A percentile compares a stretch with the other conserved stretches of the same genome.
phyloP scores from a whole-genome alignment of 2,329 filamentous ascomycete species.

The Talaromyces amestolkiae region DNA sequence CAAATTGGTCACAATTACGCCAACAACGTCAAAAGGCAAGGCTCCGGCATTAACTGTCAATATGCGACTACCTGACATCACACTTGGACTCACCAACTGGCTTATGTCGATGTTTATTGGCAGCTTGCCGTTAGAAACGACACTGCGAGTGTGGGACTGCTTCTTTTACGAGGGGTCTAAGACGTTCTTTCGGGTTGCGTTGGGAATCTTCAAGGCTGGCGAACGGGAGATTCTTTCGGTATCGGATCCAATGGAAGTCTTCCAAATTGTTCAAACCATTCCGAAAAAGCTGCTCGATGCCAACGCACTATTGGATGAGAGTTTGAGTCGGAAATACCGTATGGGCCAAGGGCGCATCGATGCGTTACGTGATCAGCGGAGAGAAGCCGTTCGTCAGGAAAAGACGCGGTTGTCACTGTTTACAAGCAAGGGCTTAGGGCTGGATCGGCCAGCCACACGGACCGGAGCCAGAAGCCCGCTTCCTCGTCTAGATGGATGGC shows the following conservation, averaged over 20 bases:
- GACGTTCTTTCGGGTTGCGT: slow-evolving; percentile 85
- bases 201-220: slow-evolving; percentile 86
- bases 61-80: slow-evolving; percentile 76
- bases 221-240: slow-evolving; percentile 77
- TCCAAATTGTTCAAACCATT: slow-evolving; percentile 86
- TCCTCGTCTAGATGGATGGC: slow-evolving; percentile 19
- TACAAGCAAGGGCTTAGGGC: slow-evolving; percentile 26
- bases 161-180: slow-evolving; percentile 96
- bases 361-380: slow-evolving; percentile 66
- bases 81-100: slow-evolving; percentile 90
- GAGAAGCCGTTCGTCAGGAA: slow-evolving; percentile 48
- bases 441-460: slow-evolving; percentile 18
- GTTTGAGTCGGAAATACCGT: slow-evolving; percentile 75
- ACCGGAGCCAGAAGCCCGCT: slow-evolving; percentile 19
- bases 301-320: slow-evolving; percentile 77
- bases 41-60: slow-evolving; percentile 43
- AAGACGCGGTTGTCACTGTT: slow-evolving; percentile 40
- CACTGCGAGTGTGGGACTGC: slow-evolving; percentile 88
- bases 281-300: slow-evolving; percentile 79
- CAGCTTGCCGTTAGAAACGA: slow-evolving; percentile 85
- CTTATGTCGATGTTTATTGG: slow-evolving; percentile 98
- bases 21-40: slow-evolving; percentile 36
- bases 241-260: slow-evolving; percentile 88
- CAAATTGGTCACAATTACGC: slow-evolving; percentile 74
- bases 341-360: slow-evolving; percentile 81